These are phyloP conservation scores for Dictyostelium citrinum DNA, from an alignment of 78 protist species.

Conservation along the genomic window DNA sequence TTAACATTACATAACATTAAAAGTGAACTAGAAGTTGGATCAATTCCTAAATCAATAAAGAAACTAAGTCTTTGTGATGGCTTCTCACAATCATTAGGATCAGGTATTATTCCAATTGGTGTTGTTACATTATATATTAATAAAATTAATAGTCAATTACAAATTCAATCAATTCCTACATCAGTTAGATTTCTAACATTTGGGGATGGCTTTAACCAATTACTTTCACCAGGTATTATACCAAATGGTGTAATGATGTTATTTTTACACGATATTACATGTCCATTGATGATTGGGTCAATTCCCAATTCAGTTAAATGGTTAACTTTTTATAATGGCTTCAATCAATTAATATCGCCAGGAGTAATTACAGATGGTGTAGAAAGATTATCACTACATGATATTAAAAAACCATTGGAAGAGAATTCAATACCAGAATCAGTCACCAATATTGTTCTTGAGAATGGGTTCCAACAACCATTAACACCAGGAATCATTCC, in stretches of 20 bases:
- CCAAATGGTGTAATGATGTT: background rate
- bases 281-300: background rate
- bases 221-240: background rate
- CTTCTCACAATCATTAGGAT: background rate
- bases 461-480: background rate
- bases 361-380: background rate
- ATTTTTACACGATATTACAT: background rate
- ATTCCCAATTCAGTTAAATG: background rate
- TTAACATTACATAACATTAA: background rate
- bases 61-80: background rate
- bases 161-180: background rate
- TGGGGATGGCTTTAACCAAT: background rate
- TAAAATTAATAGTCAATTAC: background rate
- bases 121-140: background rate
- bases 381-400: background rate
- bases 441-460: background rate
- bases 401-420: background rate
- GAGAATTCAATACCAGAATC: background rate
- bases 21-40: background rate
- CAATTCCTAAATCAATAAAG: background rate
- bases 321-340: background rate
- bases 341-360: background rate
- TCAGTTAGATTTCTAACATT: background rate
- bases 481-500: background rate
- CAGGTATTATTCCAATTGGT: background rate